Conservation (phyloP, 306 rosid genomes). For the Canavalia ensiformis region DNA sequence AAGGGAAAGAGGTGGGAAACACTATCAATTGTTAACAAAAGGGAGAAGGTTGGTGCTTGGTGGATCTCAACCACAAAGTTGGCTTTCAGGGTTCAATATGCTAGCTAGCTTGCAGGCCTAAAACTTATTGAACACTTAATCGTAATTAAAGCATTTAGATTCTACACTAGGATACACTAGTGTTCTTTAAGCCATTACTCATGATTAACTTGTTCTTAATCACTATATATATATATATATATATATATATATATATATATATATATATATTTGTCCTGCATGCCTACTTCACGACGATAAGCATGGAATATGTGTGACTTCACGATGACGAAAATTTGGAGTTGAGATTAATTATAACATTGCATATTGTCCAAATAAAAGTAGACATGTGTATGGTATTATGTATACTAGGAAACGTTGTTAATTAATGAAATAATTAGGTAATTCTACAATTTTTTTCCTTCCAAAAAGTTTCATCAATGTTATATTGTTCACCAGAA, state of each 20-base stretch:
- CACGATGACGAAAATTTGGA: constrained; percentile 49
- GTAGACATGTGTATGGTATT: not conserved
- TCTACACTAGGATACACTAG: constrained; percentile 50
- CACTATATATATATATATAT: constrained; percentile 40
- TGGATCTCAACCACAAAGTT: constrained; percentile 62
- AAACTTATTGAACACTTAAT: constrained; percentile 59
- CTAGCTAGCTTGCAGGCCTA: constrained; percentile 54
- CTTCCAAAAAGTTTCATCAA: constrained; percentile 41
- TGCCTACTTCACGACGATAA: constrained; percentile 39
- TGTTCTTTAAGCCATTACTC: constrained; percentile 57
- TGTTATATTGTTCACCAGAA: constrained; percentile 3
- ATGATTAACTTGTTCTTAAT: constrained; percentile 42
- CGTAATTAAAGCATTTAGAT: constrained; percentile 58
- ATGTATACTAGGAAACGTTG: constrained; percentile 4
- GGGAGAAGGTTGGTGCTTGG: constrained; percentile 65
- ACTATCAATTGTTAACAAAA: constrained; percentile 73
- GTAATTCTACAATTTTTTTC: constrained; percentile 4
- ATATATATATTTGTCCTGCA: constrained; percentile 42
- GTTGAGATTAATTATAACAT: constrained; percentile 48
- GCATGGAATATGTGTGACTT: constrained; percentile 44
- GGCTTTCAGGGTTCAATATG: constrained; percentile 41
- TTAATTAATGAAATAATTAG: constrained; percentile 27
- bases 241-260: constrained; percentile 31
- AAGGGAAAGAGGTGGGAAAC: constrained; percentile 93
- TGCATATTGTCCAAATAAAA: constrained; percentile 42